phyloP scores from a whole-genome alignment of 371 early-diverging fungal species.

The Mortierella sp. region DNA sequence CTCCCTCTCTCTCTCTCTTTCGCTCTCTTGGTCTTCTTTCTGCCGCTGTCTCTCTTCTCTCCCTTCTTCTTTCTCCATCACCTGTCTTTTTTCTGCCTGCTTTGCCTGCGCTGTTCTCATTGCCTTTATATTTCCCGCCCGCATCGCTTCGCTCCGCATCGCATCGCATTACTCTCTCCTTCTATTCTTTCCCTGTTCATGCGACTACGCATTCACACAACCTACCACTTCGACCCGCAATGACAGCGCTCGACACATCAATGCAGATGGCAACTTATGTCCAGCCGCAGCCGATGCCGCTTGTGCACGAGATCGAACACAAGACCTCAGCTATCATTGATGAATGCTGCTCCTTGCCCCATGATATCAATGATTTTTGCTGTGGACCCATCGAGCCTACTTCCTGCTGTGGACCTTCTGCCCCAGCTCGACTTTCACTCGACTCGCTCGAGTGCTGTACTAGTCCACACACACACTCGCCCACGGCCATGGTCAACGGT shows the following conservation, averaged over 20 bases:
- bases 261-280: slow-evolving; percentile 25
- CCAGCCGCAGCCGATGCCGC: slow-evolving; percentile 14
- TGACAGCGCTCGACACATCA: slow-evolving; percentile 50
- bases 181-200: slow-evolving; percentile 23
- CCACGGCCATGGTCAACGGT: slow-evolving; percentile 15
- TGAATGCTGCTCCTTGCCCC: slow-evolving; percentile 42
- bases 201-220: slow-evolving; percentile 37
- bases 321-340: slow-evolving; percentile 17
- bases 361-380: slow-evolving; percentile 44
- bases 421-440: slow-evolving; percentile 14
- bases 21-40: slow-evolving; percentile 1
- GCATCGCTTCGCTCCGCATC: slow-evolving; percentile 48
- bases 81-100: neutral
- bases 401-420: slow-evolving; percentile 32
- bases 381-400: slow-evolving; percentile 41
- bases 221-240: slow-evolving; percentile 55
- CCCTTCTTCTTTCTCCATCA: neutral
- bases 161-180: slow-evolving; percentile 54
- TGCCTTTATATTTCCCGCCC: too few relatives aligned
- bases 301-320: slow-evolving; percentile 9
- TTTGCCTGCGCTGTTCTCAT: too few relatives aligned
- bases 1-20: slow-evolving; percentile 7
- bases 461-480: slow-evolving; percentile 20
- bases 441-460: slow-evolving; percentile 38
- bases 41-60: neutral